Percentiles rank a stretch among this genome's conserved stretches.
phyloP scores from a whole-genome alignment of 352 stramenopile species.

The Plasmopara viticola region DNA sequence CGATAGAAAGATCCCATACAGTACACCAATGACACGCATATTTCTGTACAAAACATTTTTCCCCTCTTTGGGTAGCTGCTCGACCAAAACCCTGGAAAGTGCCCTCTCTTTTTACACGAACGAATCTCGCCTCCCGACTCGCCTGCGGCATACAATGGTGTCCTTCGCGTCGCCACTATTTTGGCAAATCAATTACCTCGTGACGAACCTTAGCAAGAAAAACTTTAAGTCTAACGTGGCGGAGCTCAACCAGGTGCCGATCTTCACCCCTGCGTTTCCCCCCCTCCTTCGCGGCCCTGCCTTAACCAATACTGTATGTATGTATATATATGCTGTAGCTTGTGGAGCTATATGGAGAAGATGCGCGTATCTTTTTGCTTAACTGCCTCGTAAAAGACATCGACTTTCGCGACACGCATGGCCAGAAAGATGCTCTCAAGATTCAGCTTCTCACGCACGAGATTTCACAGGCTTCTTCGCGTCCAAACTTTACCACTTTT shows the following conservation, averaged over 20 bases:
- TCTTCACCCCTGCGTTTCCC: constrained; percentile 13
- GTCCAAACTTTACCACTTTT: constrained; percentile 88
- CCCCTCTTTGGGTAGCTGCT: constrained; percentile 19
- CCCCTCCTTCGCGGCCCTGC: not conserved
- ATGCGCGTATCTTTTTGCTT: constrained; percentile 87
- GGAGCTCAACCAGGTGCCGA: constrained; percentile 86
- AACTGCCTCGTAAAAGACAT: constrained; percentile 89
- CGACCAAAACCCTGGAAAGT: constrained; percentile 24
- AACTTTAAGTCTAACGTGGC: constrained; percentile 91
- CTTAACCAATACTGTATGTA: constrained; percentile 4
- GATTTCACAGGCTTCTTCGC: constrained; percentile 81
- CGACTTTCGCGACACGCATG: constrained; percentile 81
- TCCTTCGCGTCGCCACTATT: constrained; percentile 90
- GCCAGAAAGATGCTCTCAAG: constrained; percentile 85
- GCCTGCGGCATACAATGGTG: constrained; percentile 43
- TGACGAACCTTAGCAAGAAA: constrained; percentile 91
- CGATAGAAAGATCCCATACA: constrained; percentile 1
- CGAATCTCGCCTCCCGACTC: not conserved
- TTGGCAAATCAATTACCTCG: constrained; percentile 92
- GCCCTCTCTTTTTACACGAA: not conserved
- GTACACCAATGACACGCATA: not conserved
- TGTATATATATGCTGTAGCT: constrained; percentile 40
- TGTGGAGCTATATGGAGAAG: constrained; percentile 88
- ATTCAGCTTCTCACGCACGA: constrained; percentile 87
- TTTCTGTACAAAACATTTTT: not conserved